Conservation (phyloP, 1,139 yeast genomes). For the Candida mesenterica region DNA sequence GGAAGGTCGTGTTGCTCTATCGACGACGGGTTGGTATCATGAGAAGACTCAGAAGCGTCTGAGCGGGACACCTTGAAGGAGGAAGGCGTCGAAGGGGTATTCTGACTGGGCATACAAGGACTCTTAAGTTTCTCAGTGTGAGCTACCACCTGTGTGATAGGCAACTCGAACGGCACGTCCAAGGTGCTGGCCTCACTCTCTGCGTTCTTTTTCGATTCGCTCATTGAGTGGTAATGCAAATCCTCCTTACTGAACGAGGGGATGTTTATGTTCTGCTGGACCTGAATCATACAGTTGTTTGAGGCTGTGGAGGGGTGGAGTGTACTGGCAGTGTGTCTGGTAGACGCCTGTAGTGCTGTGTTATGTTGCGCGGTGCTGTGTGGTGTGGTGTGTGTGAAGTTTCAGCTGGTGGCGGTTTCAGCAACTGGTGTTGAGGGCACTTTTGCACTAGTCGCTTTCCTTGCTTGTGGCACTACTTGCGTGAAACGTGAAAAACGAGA, state of each 20-base stretch:
- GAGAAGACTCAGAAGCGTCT: conserved; percentile 25
- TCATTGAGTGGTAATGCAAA: background rate
- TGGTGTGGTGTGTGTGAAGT: too few species aligned
- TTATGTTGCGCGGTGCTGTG: too few species aligned
- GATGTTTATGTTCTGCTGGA: background rate
- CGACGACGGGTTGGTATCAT: conserved; percentile 38
- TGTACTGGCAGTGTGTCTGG: too few species aligned
- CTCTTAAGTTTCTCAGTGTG: background rate
- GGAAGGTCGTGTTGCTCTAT: conserved; percentile 1
- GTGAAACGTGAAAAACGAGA: too few species aligned
- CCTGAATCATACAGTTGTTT: background rate
- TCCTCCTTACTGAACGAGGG: background rate
- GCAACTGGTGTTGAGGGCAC: too few species aligned
- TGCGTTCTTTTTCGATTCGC: background rate
- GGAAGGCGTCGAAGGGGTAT: conserved; percentile 32
- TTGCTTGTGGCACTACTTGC: too few species aligned
- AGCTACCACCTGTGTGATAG: background rate
- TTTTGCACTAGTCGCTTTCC: too few species aligned
- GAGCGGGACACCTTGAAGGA: conserved; percentile 29
- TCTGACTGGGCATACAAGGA: conserved; percentile 1
- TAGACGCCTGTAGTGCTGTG: too few species aligned
- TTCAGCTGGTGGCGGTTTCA: too few species aligned
- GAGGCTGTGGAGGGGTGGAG: too few species aligned
- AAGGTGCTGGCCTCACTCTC: background rate
- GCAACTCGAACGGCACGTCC: background rate